A percentile compares a stretch with the other conserved stretches of the same genome.
phyloP scores from a whole-genome alignment of 768 basidiomycete genomes.

The Paxillus ammoniavirescens region DNA sequence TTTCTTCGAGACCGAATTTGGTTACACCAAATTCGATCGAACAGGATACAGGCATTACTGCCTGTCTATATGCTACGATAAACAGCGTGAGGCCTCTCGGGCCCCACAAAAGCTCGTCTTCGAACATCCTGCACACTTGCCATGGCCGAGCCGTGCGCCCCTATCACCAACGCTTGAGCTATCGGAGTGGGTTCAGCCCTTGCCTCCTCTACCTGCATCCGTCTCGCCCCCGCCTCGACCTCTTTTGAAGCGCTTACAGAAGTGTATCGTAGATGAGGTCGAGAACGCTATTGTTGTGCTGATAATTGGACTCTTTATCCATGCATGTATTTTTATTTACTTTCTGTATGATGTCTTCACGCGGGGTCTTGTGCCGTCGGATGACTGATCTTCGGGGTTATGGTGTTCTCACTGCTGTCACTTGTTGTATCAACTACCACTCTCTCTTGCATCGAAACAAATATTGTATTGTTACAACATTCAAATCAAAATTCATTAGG shows the following conservation, averaged over 20 bases:
- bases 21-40: slow-evolving; percentile 25
- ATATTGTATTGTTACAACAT: no score
- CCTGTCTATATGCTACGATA: slow-evolving; percentile 26
- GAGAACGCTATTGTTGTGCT: slow-evolving; percentile 27
- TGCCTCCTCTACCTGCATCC: neutral
- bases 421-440: neutral
- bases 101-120: slow-evolving; percentile 18
- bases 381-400: slow-evolving; percentile 16
- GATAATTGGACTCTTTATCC: slow-evolving; percentile 23
- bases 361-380: slow-evolving; percentile 25
- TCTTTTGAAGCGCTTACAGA: slow-evolving; percentile 13
- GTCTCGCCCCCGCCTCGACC: slow-evolving; percentile 7
- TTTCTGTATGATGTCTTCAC: slow-evolving; percentile 30
- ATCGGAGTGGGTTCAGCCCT: neutral
- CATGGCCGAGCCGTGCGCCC: slow-evolving; percentile 15
- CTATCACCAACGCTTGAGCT: neutral
- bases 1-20: slow-evolving; percentile 30
- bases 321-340: slow-evolving; percentile 26
- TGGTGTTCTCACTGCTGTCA: slow-evolving; percentile 10
- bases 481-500: no score
- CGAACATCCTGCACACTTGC: slow-evolving; percentile 17
- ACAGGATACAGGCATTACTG: slow-evolving; percentile 26
- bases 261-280: slow-evolving; percentile 25
- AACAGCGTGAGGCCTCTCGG: slow-evolving; percentile 20
- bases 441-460: no score